Evolutionary conservation across 2,329 filamentous ascomycete species (phyloP).

Genomic region (Xylaria sp.): DNA sequence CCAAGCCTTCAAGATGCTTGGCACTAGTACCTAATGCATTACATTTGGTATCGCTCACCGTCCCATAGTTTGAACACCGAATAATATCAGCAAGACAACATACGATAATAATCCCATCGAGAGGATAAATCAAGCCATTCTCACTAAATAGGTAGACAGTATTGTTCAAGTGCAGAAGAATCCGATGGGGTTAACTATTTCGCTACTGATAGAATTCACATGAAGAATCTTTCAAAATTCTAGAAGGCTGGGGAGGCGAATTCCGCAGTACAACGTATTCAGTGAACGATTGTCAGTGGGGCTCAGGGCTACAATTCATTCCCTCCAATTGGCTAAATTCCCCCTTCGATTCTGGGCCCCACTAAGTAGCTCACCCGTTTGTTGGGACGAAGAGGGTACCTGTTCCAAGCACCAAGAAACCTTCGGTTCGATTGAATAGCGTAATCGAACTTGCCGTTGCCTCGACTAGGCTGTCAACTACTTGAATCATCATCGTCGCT

Average conservation of each 20-base stretch:
- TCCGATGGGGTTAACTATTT: background rate
- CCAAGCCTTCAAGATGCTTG: too few species aligned
- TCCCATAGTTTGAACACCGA: too few species aligned
- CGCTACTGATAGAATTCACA: background rate
- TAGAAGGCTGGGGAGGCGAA: constrained; percentile 25
- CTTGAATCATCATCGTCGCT: background rate
- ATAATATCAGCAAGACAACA: too few species aligned
- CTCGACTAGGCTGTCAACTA: background rate
- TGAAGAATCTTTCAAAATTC: constrained; percentile 10
- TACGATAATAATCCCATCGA: too few species aligned
- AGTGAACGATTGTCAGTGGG: constrained; percentile 22
- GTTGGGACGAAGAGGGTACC: constrained; percentile 24
- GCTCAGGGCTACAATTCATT: background rate
- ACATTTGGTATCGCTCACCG: too few species aligned
- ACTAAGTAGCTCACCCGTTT: constrained; percentile 19
- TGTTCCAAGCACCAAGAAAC: background rate
- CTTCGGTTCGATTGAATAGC: background rate
- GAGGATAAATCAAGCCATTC: too few species aligned
- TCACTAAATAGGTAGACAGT: background rate
- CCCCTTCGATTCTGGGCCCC: background rate
- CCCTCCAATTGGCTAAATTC: constrained; percentile 10
- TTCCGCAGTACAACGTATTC: background rate
- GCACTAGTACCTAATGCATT: too few species aligned
- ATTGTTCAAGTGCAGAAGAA: background rate
- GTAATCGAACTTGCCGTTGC: background rate